phyloP scores from a whole-genome alignment of 1,284 basidiomycete species.

The Athelia sp. region DNA sequence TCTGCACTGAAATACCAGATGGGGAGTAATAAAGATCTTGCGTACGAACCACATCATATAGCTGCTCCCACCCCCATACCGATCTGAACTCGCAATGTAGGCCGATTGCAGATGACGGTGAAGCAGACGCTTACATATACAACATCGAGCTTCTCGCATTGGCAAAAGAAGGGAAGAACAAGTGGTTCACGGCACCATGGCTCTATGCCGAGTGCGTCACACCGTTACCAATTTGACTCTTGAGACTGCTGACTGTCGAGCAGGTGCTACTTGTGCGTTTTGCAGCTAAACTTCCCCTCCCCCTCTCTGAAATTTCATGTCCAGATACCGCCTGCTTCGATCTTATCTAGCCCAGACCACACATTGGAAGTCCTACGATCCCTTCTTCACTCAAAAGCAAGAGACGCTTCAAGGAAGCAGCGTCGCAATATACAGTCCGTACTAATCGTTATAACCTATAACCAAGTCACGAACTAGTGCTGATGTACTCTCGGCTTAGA shows the following conservation, averaged over 20 bases:
- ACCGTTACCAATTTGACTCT: background rate
- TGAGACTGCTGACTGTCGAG: background rate
- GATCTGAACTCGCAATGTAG: slow-evolving; percentile 30
- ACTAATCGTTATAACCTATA: background rate
- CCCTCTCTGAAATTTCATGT: slow-evolving; percentile 16
- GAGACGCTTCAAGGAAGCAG: slow-evolving; percentile 82
- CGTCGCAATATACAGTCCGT: slow-evolving; percentile 69
- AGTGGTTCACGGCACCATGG: slow-evolving; percentile 94
- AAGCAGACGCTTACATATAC: slow-evolving; percentile 62
- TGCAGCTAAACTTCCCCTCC: background rate
- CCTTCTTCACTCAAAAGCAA: slow-evolving; percentile 80
- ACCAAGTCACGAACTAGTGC: too few relatives aligned
- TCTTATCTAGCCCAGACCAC: slow-evolving; percentile 67
- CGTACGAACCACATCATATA: slow-evolving; percentile 44
- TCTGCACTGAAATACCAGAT: slow-evolving; percentile 89
- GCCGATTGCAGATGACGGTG: slow-evolving; percentile 68
- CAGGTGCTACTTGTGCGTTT: slow-evolving; percentile 61
- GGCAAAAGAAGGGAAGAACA: slow-evolving; percentile 47
- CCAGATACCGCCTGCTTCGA: slow-evolving; percentile 84
- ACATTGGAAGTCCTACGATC: slow-evolving; percentile 81
- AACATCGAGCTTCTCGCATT: slow-evolving; percentile 66
- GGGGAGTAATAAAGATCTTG: slow-evolving; percentile 72
- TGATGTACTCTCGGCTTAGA: slow-evolving; percentile 30
- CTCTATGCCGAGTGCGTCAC: slow-evolving; percentile 81
- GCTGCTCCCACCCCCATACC: background rate